Evolutionary conservation across 1,284 basidiomycete genomes (phyloP).

Genomic region (Pseudozyma hubeiensis): DNA sequence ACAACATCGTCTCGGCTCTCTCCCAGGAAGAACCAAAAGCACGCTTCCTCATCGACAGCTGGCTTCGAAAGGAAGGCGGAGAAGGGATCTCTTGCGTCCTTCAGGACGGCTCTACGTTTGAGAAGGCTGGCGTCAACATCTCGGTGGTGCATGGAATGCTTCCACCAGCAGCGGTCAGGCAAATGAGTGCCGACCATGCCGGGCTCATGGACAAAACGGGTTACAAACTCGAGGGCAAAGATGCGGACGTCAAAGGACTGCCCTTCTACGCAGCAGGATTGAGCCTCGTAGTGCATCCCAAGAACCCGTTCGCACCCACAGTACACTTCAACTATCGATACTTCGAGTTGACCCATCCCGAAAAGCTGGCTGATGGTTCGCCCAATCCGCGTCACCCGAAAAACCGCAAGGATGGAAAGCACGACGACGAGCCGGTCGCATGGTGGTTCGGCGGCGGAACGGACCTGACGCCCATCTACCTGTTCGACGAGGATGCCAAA

Average conservation of each 20-base stretch:
- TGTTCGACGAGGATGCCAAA: slow-evolving; percentile 85
- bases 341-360: slow-evolving; percentile 77
- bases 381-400: slow-evolving; percentile 63
- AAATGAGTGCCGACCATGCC: slow-evolving; percentile 93
- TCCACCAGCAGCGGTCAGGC: slow-evolving; percentile 86
- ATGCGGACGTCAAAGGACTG: slow-evolving; percentile 75
- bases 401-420: slow-evolving; percentile 32
- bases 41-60: slow-evolving; percentile 85
- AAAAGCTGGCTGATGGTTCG: slow-evolving; percentile 63
- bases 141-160: slow-evolving; percentile 89
- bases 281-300: slow-evolving; percentile 90
- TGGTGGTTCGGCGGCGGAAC: slow-evolving; percentile 99
- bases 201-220: slow-evolving; percentile 69
- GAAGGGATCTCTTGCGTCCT: slow-evolving; percentile 90
- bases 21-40: slow-evolving; percentile 78
- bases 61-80: slow-evolving; percentile 86
- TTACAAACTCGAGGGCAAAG: slow-evolving; percentile 65
- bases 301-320: slow-evolving; percentile 81
- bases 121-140: slow-evolving; percentile 97
- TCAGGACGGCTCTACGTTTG: slow-evolving; percentile 79
- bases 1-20: slow-evolving; percentile 82
- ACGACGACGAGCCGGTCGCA: slow-evolving; percentile 72
- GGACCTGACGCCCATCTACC: slow-evolving; percentile 93
- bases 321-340: slow-evolving; percentile 97
- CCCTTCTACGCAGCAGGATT: slow-evolving; percentile 96